Conservation (phyloP, 2,329 filamentous ascomycete genomes). For the Pseudopyricularia javanii region DNA sequence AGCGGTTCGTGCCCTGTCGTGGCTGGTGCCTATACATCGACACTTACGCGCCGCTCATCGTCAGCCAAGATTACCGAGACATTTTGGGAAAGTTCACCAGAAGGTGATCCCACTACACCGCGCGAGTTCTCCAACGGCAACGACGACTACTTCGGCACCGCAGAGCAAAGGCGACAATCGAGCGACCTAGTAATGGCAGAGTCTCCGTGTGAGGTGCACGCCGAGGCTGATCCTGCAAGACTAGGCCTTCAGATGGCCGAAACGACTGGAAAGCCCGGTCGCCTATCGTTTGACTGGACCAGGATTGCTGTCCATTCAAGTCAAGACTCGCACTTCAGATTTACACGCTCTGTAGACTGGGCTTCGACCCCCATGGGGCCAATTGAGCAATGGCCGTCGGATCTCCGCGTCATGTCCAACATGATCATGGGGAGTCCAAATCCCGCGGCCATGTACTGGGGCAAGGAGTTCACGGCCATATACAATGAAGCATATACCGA, state of each 20-base stretch:
- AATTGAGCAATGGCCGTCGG: slow-evolving; percentile 25
- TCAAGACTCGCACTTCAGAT: slow-evolving; percentile 10
- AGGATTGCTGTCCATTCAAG: slow-evolving; percentile 38
- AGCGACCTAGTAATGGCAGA: not conserved
- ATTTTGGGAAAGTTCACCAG: slow-evolving; percentile 16
- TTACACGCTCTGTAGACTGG: slow-evolving; percentile 30
- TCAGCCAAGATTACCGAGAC: not conserved
- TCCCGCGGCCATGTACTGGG: slow-evolving; percentile 50
- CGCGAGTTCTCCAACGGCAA: slow-evolving; percentile 13
- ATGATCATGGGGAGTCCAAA: slow-evolving; percentile 26
- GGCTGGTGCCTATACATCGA: not conserved
- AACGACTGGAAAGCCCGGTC: not conserved
- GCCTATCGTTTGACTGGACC: slow-evolving; percentile 69
- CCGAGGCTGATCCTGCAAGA: not conserved
- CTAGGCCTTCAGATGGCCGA: not conserved
- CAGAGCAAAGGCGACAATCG: not conserved
- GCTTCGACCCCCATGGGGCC: slow-evolving; percentile 28
- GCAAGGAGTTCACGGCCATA: slow-evolving; percentile 45
- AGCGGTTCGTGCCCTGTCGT: slow-evolving; percentile 27
- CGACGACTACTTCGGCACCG: slow-evolving; percentile 30
- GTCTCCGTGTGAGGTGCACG: not conserved
- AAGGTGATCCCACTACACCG: slow-evolving; percentile 18
- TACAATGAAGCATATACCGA: slow-evolving; percentile 62
- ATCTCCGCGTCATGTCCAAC: slow-evolving; percentile 28
- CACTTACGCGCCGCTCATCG: not conserved